Percentiles rank a stretch among this genome's conserved stretches.
These are phyloP conservation scores for Citrullus mucosospermus DNA, from an alignment of 306 rosid genomes.

Conservation along the genomic window DNA sequence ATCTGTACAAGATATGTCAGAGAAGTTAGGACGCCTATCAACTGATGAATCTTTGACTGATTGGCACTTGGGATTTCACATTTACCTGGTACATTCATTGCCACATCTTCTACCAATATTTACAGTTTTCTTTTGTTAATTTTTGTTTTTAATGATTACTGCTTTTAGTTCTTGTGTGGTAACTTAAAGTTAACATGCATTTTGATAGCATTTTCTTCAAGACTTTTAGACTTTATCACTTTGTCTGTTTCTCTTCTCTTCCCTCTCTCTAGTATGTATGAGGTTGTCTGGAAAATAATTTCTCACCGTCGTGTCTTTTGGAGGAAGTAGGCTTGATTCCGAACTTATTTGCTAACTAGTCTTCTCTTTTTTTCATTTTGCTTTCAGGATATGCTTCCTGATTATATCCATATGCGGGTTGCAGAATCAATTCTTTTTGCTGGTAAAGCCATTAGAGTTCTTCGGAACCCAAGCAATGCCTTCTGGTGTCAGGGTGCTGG, in stretches of 20 bases:
- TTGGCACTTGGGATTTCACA: constrained; percentile 97
- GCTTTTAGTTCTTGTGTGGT: background rate
- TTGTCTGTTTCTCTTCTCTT: no score
- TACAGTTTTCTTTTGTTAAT: background rate
- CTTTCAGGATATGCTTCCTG: constrained; percentile 90
- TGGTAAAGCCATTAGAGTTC: constrained; percentile 89
- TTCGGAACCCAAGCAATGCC: constrained; percentile 78
- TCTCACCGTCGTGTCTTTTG: background rate
- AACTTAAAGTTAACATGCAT: background rate
- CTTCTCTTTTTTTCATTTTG: background rate
- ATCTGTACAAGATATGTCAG: constrained; percentile 48
- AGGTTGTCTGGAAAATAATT: no score
- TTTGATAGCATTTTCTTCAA: background rate
- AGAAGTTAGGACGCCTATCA: constrained; percentile 59
- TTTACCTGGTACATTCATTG: constrained; percentile 47
- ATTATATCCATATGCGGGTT: constrained; percentile 73
- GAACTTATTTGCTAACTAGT: background rate
- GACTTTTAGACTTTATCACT: no score
- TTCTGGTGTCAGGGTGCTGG: constrained; percentile 47
- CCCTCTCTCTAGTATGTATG: no score
- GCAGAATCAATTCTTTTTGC: constrained; percentile 93
- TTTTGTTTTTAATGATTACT: background rate
- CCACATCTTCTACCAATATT: background rate
- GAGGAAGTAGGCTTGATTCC: background rate
- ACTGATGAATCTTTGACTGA: constrained; percentile 56